Conservation (phyloP, 2,329 filamentous ascomycete genomes). For the Diaporthe batatas region DNA sequence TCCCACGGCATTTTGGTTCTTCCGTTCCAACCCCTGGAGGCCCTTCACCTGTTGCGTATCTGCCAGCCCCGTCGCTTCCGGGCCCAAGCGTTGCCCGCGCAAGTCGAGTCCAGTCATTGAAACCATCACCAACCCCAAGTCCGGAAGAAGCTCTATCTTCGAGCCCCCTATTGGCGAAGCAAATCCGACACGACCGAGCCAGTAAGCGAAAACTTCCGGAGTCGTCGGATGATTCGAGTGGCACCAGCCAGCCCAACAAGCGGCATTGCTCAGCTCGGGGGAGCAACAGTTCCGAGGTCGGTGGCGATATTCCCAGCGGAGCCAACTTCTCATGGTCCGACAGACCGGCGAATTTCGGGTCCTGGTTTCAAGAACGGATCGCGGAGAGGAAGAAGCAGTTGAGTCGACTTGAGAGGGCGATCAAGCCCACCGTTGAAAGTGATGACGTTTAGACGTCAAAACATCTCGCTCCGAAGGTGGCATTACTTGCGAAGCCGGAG, state of each 20-base stretch:
- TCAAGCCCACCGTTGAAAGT: not conserved
- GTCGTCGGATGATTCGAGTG: not conserved
- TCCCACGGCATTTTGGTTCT: not conserved
- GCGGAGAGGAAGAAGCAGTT: not conserved
- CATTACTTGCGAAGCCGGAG: too few species aligned
- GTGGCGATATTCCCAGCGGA: not conserved
- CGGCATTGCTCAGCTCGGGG: not conserved
- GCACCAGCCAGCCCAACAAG: not conserved
- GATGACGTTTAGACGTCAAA: not conserved
- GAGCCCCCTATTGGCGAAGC: not conserved
- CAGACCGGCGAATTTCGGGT: not conserved
- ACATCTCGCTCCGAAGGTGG: not conserved
- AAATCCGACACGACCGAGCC: not conserved
- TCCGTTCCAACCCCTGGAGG: not conserved
- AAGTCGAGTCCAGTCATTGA: not conserved
- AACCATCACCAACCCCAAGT: not conserved
- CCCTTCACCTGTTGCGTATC: not conserved
- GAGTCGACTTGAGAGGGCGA: not conserved
- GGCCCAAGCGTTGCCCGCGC: fast-evolving
- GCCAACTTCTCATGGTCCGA: too few species aligned
- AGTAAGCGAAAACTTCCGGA: not conserved
- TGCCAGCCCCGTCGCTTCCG: not conserved
- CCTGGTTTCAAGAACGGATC: not conserved
- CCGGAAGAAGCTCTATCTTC: too few species aligned
- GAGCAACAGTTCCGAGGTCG: too few species aligned